A percentile compares a stretch with the other conserved stretches of the same genome.
phyloP scores from a whole-genome alignment of 2,329 filamentous ascomycete species.

The Chrysosporium keratinophilum region DNA sequence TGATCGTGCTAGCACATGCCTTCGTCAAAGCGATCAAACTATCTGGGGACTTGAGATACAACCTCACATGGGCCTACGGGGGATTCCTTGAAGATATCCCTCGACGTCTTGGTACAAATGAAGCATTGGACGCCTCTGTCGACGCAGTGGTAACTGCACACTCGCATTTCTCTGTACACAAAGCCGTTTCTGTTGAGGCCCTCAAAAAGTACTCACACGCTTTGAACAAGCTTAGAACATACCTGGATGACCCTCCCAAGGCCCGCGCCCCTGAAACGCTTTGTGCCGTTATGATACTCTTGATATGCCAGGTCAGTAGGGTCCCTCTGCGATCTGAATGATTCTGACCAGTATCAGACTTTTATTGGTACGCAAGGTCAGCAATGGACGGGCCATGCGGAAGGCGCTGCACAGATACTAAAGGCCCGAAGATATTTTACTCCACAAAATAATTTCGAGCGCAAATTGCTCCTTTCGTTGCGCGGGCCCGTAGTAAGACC shows the following conservation, averaged over 20 bases:
- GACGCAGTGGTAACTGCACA: conserved; percentile 26
- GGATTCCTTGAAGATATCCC: conserved; percentile 40
- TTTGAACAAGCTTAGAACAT: conserved; percentile 22
- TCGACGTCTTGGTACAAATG: conserved; percentile 36
- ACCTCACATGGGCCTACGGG: conserved; percentile 40
- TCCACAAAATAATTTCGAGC: conserved; percentile 28
- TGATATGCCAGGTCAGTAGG: conserved; percentile 25
- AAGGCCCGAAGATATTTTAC: conserved; percentile 25
- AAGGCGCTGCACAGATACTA: conserved; percentile 30
- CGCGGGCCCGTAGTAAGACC: conserved; percentile 29
- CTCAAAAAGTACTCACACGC: conserved; percentile 27
- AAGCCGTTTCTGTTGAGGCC: conserved; percentile 16
- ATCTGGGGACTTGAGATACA: conserved; percentile 39
- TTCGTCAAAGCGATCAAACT: conserved; percentile 28
- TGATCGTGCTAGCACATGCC: conserved; percentile 25
- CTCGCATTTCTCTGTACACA: conserved; percentile 20
- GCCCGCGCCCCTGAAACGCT: conserved; percentile 28
- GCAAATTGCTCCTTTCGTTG: conserved; percentile 26
- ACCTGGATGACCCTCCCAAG: conserved; percentile 25
- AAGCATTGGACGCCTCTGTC: conserved; percentile 37
- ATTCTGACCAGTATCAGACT: conserved; percentile 16
- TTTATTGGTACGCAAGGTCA: conserved; percentile 18
- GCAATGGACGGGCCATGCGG: conserved; percentile 24
- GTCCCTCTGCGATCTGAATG: not conserved
- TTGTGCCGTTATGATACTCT: conserved; percentile 29